Evolutionary conservation across 306 rosid species (phyloP).

Genomic region (Carpinus fangiana): DNA sequence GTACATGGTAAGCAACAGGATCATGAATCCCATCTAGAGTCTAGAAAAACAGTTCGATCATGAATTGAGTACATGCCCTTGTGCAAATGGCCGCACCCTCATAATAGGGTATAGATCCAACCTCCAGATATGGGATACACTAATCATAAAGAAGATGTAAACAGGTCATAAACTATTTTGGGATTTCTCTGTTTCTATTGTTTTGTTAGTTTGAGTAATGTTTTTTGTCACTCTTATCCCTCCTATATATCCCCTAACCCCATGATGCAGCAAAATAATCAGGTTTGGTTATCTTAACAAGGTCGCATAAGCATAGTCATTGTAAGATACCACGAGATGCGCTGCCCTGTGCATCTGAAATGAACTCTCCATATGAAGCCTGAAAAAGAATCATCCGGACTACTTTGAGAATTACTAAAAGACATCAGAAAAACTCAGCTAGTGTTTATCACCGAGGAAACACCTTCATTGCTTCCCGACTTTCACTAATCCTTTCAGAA

Average conservation of each 20-base stretch:
- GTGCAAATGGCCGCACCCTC: neutral
- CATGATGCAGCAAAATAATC: neutral
- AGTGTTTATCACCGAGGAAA: conserved; percentile 9
- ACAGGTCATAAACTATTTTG: neutral
- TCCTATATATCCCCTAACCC: too few species aligned
- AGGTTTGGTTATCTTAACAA: neutral
- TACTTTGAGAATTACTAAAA: conserved; percentile 11
- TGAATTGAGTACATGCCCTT: neutral
- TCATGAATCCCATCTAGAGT: neutral
- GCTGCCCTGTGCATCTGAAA: conserved; percentile 67
- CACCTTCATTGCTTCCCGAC: conserved; percentile 81
- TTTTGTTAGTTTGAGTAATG: neutral
- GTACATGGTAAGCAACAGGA: neutral
- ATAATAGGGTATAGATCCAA: neutral
- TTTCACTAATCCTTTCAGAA: conserved; percentile 61
- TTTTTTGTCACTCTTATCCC: too few species aligned
- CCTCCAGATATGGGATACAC: neutral
- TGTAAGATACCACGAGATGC: conserved; percentile 66
- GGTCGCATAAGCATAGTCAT: neutral
- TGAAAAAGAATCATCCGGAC: conserved; percentile 31
- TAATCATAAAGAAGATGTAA: neutral
- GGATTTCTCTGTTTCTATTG: neutral
- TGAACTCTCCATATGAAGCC: conserved; percentile 78
- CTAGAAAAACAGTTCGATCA: neutral
- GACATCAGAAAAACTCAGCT: neutral